phyloP scores from a whole-genome alignment of 2,329 filamentous ascomycete species.

The Diaporthe helianthi region DNA sequence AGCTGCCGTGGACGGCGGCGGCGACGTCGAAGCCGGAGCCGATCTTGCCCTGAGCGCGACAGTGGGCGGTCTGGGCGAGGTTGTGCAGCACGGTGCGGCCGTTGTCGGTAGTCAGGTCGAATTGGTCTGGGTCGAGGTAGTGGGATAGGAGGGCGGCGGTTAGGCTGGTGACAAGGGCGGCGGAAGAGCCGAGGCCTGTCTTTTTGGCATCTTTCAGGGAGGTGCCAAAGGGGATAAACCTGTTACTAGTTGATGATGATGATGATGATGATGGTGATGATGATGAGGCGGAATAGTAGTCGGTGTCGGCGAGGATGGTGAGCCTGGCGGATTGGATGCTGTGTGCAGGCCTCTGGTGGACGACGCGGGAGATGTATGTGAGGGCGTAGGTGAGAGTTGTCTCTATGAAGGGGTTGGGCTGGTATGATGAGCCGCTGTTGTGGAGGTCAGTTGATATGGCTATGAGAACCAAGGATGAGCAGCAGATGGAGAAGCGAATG shows the following conservation, averaged over 20 bases:
- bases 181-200: conserved; percentile 93
- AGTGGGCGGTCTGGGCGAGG: conserved; percentile 91
- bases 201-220: conserved; percentile 84
- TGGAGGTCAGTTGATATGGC: conserved; percentile 21
- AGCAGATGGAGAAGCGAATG: not conserved
- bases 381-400: conserved; percentile 87
- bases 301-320: conserved; percentile 91
- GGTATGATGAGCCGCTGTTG: conserved; percentile 52
- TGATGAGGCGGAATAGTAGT: conserved; percentile 85
- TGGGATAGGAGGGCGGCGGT: conserved; percentile 79
- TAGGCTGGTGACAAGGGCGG: conserved; percentile 89
- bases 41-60: conserved; percentile 94
- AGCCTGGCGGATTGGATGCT: conserved; percentile 74
- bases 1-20: conserved; percentile 89
- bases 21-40: conserved; percentile 97
- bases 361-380: conserved; percentile 72
- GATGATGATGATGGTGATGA: conserved; percentile 38
- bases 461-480: not conserved
- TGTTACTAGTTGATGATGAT: conserved; percentile 44
- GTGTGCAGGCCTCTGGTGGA: conserved; percentile 46
- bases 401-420: conserved; percentile 86
- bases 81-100: conserved; percentile 79
- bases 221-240: conserved; percentile 81
- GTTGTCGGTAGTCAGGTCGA: conserved; percentile 61
- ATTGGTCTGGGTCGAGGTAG: conserved; percentile 67